Conservation (phyloP, 2,329 filamentous ascomycete genomes). For the Epichloe baconii region DNA sequence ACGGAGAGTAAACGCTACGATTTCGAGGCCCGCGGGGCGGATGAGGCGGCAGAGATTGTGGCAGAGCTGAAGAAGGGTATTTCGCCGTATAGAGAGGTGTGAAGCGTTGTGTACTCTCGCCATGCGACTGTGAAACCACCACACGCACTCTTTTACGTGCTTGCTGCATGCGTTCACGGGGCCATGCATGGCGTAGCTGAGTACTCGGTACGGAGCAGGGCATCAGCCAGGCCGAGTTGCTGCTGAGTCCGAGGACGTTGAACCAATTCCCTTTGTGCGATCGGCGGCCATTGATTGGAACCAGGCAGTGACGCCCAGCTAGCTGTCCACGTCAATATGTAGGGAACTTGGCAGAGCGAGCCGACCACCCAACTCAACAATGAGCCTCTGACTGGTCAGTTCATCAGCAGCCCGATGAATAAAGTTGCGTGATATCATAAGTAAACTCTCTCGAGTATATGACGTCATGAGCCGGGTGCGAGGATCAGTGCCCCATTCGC, state of each 20-base stretch:
- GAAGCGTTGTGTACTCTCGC: no score
- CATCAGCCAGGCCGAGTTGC: neutral
- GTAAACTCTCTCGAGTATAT: neutral
- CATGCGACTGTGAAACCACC: constrained; percentile 12
- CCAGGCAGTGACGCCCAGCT: no score
- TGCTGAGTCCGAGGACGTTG: no score
- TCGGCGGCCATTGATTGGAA: no score
- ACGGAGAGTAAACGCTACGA: constrained; percentile 73
- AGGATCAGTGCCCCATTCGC: no score
- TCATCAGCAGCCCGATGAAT: no score
- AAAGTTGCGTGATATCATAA: neutral
- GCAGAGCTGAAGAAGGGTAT: constrained; percentile 66
- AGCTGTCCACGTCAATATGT: no score
- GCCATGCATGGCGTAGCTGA: neutral
- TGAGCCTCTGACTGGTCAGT: no score
- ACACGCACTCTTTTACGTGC: no score
- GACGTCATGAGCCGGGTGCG: neutral
- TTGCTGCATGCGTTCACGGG: neutral
- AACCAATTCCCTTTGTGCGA: no score
- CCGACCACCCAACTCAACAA: no score
- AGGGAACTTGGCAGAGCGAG: no score
- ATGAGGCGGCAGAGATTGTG: constrained; percentile 69
- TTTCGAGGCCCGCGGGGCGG: constrained; percentile 61
- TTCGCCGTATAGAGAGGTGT: constrained; percentile 47
- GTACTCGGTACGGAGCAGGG: neutral